Conservation (phyloP, 176 grass and related monocot genomes). For the Zea luxurians region DNA sequence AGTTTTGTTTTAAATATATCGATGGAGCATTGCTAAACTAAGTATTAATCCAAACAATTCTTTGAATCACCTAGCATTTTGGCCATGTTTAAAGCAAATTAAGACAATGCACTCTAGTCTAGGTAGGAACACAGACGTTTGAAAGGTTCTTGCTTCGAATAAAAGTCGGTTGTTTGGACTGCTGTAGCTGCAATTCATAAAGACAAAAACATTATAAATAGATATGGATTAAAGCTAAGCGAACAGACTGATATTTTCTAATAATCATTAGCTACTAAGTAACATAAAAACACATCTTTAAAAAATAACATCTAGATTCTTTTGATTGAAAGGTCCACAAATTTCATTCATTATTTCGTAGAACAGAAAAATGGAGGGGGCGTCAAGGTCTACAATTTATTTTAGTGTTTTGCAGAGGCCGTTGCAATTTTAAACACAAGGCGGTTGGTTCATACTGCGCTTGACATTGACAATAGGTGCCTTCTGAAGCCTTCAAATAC, state of each 20-base stretch:
- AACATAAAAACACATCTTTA: no score
- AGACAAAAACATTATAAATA: no score
- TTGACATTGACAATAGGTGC: neutral
- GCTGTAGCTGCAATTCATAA: no score
- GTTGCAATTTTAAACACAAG: neutral
- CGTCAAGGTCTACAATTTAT: neutral
- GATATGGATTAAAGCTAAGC: no score
- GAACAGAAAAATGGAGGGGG: neutral
- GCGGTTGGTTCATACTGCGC: neutral
- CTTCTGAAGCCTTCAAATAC: constrained; percentile 11
- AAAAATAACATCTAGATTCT: no score
- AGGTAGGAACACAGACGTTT: no score
- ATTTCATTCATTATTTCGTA: neutral
- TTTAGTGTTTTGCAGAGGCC: neutral
- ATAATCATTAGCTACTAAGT: no score
- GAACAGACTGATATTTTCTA: no score
- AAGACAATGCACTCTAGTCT: neutral
- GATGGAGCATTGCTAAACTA: neutral
- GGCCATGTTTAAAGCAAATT: neutral
- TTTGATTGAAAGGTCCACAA: neutral
- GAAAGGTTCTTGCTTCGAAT: no score
- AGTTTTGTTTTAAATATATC: neutral
- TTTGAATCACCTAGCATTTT: neutral
- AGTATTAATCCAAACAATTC: neutral
- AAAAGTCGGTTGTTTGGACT: no score